Conservation (phyloP, 2,329 filamentous ascomycete species). For the Xylariaceae sp. region DNA sequence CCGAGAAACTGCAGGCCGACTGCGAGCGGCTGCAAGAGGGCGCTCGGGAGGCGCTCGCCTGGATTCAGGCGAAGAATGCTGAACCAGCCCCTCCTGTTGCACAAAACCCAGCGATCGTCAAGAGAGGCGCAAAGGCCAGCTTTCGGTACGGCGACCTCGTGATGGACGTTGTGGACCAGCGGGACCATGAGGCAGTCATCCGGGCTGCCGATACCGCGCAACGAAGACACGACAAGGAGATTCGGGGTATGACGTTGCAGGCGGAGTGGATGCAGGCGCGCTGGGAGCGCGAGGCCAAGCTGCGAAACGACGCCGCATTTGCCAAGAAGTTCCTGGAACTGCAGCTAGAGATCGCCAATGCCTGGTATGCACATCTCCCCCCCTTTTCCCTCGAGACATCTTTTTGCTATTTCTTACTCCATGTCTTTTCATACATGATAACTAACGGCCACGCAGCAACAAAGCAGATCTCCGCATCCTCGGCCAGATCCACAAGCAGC, state of each 20-base stretch:
- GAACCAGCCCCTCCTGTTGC: conserved; percentile 27
- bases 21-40: conserved; percentile 49
- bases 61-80: conserved; percentile 38
- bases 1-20: conserved; percentile 58
- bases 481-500: conserved; percentile 73
- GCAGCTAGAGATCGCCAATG: conserved; percentile 80
- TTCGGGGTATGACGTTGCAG: conserved; percentile 83
- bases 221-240: conserved; percentile 71
- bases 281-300: conserved; percentile 76
- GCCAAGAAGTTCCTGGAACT: conserved; percentile 83
- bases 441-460: conserved; percentile 67
- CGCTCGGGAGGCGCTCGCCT: conserved; percentile 42
- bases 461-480: conserved; percentile 87
- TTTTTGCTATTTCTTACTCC: conserved; percentile 2
- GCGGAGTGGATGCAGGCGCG: conserved; percentile 88
- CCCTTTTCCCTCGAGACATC: neutral
- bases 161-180: conserved; percentile 48
- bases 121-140: conserved; percentile 31
- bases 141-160: conserved; percentile 50
- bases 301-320: conserved; percentile 79
- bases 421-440: conserved; percentile 12
- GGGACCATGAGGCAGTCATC: conserved; percentile 51
- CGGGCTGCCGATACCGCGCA: conserved; percentile 64
- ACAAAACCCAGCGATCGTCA: conserved; percentile 4
- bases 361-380: conserved; percentile 68